Conservation (phyloP, 1,284 basidiomycete genomes). For the Trichosporon sp. region DNA sequence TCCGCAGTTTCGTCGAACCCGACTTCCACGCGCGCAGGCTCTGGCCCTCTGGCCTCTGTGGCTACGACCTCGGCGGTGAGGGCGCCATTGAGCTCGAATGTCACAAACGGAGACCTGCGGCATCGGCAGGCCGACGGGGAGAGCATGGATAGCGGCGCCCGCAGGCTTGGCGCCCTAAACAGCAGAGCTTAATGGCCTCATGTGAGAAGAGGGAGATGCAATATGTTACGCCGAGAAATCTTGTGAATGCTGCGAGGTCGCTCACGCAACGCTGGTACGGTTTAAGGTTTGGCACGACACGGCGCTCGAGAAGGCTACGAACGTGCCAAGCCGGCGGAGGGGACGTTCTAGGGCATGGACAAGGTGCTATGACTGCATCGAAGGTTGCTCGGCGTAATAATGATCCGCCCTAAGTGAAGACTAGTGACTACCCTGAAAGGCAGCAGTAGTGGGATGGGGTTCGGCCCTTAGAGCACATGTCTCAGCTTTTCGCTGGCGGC, state of each 20-base stretch:
- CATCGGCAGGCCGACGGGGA: background rate
- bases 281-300: background rate
- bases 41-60: background rate
- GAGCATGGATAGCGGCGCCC: background rate
- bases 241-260: background rate
- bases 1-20: background rate
- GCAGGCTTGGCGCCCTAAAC: background rate
- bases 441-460: background rate
- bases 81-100: background rate
- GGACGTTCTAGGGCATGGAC: background rate
- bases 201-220: background rate
- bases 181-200: background rate
- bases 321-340: background rate
- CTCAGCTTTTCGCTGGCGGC: background rate
- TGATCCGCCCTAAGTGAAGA: constrained; percentile 1
- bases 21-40: background rate
- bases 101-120: background rate
- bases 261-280: background rate
- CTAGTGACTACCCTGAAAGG: constrained; percentile 3
- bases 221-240: background rate
- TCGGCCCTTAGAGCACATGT: background rate
- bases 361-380: background rate
- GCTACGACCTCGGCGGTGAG: background rate
- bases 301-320: background rate
- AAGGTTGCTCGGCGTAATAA: background rate